Evolutionary conservation across 2,329 filamentous ascomycete genomes (phyloP).

Genomic region (Trichoderma hamatum): DNA sequence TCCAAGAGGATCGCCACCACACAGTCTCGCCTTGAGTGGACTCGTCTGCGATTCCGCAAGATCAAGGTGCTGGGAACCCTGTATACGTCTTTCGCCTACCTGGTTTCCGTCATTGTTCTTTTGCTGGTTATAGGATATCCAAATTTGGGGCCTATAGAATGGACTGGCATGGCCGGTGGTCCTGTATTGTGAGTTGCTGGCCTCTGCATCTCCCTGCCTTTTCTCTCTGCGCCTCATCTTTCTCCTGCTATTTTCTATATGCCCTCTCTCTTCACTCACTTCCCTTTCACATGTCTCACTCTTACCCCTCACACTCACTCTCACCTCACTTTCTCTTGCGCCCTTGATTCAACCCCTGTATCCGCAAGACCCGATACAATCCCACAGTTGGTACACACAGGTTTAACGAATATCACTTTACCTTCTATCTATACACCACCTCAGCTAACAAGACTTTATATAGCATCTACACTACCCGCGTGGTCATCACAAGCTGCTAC

Average conservation of each 20-base stretch:
- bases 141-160: constrained; percentile 76
- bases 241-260: background rate
- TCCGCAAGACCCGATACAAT: background rate
- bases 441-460: background rate
- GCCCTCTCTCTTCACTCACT: background rate
- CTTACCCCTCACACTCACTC: background rate
- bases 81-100: constrained; percentile 87
- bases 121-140: constrained; percentile 82
- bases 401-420: background rate
- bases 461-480: constrained; percentile 80
- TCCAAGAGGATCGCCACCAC: constrained; percentile 79
- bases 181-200: constrained; percentile 67
- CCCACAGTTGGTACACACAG: background rate
- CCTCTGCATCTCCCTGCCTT: background rate
- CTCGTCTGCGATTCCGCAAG: constrained; percentile 73
- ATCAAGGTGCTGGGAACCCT: constrained; percentile 85
- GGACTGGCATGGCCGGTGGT: constrained; percentile 74
- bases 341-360: background rate
- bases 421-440: background rate
- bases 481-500: constrained; percentile 69
- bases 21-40: constrained; percentile 71
- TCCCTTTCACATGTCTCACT: background rate
- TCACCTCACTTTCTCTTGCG: background rate
- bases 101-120: constrained; percentile 81
- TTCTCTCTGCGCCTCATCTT: background rate